Evolutionary conservation across 2,329 filamentous ascomycete genomes (phyloP), one percentile per base, ranked within the genome.

Genomic region (Penicillium sp.): DNA sequence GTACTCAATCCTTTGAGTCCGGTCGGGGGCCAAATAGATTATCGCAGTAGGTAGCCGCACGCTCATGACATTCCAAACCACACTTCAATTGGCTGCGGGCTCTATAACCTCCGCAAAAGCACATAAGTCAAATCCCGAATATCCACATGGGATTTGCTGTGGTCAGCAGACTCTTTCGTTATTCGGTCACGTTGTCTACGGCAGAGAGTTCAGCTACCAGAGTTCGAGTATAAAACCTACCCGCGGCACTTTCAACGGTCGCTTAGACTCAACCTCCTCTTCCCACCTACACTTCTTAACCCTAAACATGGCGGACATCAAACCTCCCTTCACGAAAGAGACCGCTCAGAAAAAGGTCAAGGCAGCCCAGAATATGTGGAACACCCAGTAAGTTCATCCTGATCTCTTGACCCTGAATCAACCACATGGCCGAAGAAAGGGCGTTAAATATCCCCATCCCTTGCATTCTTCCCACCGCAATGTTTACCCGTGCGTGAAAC

Each of bases 341-440:
- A 87, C 85, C 1, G 91, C 91, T 2, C 77, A 77, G 15, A 77
- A 80, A 55, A 95, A 95, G 71, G 90, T 95, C 59, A 95, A 95
- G 75, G 87, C 86, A 18, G 90, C 89, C 0, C 91, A 96, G 69
- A 84, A 90, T 69, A 79, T 87, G 3, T 95, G 91, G 91, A 96
- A 95, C 67, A 88, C 86, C 1, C 82, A 79, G 88, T 90, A 72
- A 62, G 76, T 56, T 5, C 25, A 12, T 1, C 44, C 47, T 18
- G 40, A 49, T 31, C 53, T 51, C 53, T 54, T 31, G 33, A 51
- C 29, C 47, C 49, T 40, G n/a, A 25, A 3, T 14, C 37, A 23
- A 51, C 60, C 60, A 64, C 57, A 54, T 63, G 61, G 55, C 41
- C 35, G 27, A 54, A 51, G 46, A 43, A 57, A 61, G 60, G 61